These are phyloP conservation scores for Falciphora oryzae DNA, from an alignment of 2,329 filamentous ascomycete species.

Conservation along the genomic window DNA sequence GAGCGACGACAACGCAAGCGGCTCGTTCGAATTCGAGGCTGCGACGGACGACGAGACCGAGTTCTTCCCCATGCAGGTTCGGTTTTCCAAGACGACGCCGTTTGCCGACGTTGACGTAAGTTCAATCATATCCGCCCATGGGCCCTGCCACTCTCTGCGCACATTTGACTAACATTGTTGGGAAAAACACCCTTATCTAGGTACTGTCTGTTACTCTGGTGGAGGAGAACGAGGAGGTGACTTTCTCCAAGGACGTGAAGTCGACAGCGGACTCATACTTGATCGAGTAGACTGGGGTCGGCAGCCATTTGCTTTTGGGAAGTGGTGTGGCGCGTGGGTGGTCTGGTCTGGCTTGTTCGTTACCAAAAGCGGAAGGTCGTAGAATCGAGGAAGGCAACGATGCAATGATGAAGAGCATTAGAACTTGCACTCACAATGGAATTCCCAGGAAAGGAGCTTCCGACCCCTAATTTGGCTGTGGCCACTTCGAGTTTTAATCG, in stretches of 20 bases:
- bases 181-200: slow-evolving; percentile 26
- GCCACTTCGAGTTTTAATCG: no score
- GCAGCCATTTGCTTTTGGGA: not conserved
- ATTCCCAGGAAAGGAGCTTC: no score
- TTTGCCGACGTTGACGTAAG: slow-evolving; percentile 93
- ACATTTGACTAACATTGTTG: slow-evolving; percentile 20
- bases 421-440: no score
- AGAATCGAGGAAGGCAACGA: not conserved
- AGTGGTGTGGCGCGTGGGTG: not conserved
- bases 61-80: slow-evolving; percentile 95
- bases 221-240: slow-evolving; percentile 71
- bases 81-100: slow-evolving; percentile 79
- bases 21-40: slow-evolving; percentile 93
- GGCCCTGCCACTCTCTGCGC: not conserved
- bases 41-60: slow-evolving; percentile 82
- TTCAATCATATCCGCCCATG: slow-evolving; percentile 19
- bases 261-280: slow-evolving; percentile 70
- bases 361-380: not conserved
- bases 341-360: not conserved
- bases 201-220: slow-evolving; percentile 64
- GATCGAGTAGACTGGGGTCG: slow-evolving; percentile 53
- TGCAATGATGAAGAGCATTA: not conserved
- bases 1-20: slow-evolving; percentile 73
- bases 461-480: no score
- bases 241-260: slow-evolving; percentile 77